phyloP scores from a whole-genome alignment of 176 grass and related monocot genomes.

The Elymus sibiricus region DNA sequence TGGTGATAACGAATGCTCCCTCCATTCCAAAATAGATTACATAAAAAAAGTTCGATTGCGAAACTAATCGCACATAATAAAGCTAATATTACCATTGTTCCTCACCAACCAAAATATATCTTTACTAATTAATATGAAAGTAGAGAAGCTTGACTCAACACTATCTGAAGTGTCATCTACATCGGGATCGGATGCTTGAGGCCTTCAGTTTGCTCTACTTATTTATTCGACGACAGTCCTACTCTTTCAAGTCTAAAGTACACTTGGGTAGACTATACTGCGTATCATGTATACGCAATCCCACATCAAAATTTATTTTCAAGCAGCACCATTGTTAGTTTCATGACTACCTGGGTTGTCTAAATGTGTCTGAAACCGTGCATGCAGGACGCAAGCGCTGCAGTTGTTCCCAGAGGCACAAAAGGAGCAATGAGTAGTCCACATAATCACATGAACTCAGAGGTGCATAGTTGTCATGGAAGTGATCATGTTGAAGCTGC shows the following conservation, averaged over 20 bases:
- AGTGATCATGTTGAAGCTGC: not conserved
- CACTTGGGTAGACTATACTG: not conserved
- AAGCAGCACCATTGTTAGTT: not conserved
- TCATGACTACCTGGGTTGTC: not conserved
- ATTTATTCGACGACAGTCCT: not conserved
- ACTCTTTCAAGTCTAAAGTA: not conserved
- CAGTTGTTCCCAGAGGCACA: slow-evolving; percentile 47
- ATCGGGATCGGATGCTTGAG: not conserved
- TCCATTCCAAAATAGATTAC: not conserved
- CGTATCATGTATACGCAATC: not conserved
- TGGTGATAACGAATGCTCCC: not conserved
- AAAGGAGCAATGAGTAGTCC: slow-evolving; percentile 62
- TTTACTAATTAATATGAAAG: not conserved
- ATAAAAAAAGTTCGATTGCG: not conserved
- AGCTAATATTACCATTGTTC: not conserved
- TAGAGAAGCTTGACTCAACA: not conserved
- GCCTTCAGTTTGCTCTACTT: not conserved
- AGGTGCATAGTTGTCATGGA: not conserved
- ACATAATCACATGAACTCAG: slow-evolving; percentile 14
- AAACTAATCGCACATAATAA: not conserved
- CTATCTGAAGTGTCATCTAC: not conserved
- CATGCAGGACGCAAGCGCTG: slow-evolving; percentile 58
- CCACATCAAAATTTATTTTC: not conserved
- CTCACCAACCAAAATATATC: not conserved
- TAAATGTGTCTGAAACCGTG: slow-evolving; percentile 3